Evolutionary conservation across 495 filamentous ascomycete species (phyloP).

Genomic region (Penicillium daleae): DNA sequence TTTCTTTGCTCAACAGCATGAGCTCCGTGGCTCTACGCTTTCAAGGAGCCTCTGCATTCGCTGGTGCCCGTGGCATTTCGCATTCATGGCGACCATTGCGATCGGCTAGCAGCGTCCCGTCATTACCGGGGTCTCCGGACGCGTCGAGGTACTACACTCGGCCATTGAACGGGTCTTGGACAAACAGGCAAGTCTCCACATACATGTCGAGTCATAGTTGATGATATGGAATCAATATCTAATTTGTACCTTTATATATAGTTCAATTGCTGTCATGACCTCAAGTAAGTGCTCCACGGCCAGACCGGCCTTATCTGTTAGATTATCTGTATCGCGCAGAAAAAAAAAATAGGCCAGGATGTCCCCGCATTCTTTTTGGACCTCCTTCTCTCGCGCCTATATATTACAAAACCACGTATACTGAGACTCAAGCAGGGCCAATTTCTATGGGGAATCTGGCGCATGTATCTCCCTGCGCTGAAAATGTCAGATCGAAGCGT

Average conservation of each 20-base stretch:
- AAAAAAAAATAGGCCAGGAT: conserved; percentile 5
- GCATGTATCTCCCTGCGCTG: conserved; percentile 9
- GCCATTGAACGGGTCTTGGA: conserved; percentile 12
- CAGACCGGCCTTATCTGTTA: conserved; percentile 19
- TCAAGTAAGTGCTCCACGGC: conserved; percentile 23
- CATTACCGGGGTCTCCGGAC: conserved; percentile 15
- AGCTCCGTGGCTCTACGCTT: conserved; percentile 7
- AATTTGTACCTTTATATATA: neutral
- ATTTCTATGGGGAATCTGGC: conserved; percentile 16
- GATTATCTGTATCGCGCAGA: conserved; percentile 26
- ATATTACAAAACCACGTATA: neutral
- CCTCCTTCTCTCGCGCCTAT: neutral
- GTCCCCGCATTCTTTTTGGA: conserved; percentile 4
- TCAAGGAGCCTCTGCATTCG: neutral
- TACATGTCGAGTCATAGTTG: conserved; percentile 2
- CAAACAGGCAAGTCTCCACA: conserved; percentile 17
- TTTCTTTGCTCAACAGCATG: conserved; percentile 13
- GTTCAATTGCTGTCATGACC: conserved; percentile 6
- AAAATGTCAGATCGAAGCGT: conserved; percentile 20
- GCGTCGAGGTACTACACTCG: conserved; percentile 10
- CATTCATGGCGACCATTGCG: conserved; percentile 7
- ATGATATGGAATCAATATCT: conserved; percentile 5
- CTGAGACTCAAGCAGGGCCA: conserved; percentile 12
- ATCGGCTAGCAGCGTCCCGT: conserved; percentile 15
- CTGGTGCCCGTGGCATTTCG: neutral